Base-by-base conservation (phyloP, 169 alveolate genomes). In the Miamiensis avidus region DNA sequence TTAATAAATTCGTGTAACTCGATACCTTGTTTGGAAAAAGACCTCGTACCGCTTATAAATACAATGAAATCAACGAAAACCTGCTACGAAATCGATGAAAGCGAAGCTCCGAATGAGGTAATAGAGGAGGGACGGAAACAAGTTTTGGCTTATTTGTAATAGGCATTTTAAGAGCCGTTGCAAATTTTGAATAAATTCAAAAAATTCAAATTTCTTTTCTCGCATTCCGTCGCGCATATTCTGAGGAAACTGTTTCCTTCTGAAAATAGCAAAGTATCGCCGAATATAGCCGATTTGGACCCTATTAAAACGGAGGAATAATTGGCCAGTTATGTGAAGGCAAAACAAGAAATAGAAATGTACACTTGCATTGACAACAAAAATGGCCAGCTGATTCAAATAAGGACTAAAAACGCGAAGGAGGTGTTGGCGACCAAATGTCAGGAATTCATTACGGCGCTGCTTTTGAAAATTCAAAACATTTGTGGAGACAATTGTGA, bases 21-120 rank as follows among this genome's bases (percentile, higher is more conserved):
- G 25, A 89, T 93, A 29, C 49, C 33, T 33, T 81, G 77, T 31
- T 74, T 93, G 26, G 93, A 93, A 83, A 85, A 77, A 30, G 94
- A 90, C 29, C 64, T 93, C 29, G 88, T 93, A 89, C 96, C 96
- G 1, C 86, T 93, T 75, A 69, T 93, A 1, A 82, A 89, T 65
- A 78, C 78, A 4, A 49, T 20, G 20, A 11, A 4, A 34, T 85
- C 29, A 16, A 82, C 72, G 28, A 25, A 74, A 64, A 11, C 0
- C 16, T n/a, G 34, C 29, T 32, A 75, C 1, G 81, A 75, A 29
- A 82, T 76, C 11, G 78, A 83, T 4, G 28, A 64, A 65, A 32
- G 34, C 0, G 11, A n/a, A 49, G 25, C 33, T 74, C 16, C 16
- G 4, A 32, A 81, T 1, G 1, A 81, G 4, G 4, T 6, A 65